Evolutionary conservation across 805 yeast genomes (phyloP).

Genomic region (Dipodascus geniculatus): DNA sequence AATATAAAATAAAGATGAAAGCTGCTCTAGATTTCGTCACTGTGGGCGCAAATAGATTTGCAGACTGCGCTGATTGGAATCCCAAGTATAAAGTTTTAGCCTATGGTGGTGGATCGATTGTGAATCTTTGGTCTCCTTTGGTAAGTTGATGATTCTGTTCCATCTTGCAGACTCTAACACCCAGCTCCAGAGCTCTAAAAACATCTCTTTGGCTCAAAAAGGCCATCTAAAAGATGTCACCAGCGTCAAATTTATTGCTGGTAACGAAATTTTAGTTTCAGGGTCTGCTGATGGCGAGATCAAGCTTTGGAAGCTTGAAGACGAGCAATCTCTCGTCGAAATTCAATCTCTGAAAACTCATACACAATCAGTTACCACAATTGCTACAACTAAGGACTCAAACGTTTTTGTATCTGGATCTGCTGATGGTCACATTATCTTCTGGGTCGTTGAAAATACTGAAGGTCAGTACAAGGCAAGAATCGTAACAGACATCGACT

Average conservation of each 20-base stretch:
- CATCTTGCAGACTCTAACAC: too few species aligned
- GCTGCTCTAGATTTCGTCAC: background rate
- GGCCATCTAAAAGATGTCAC: slow-evolving; percentile 40
- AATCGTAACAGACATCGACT: slow-evolving; percentile 1
- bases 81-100: background rate
- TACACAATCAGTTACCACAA: slow-evolving; percentile 40
- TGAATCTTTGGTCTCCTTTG: background rate
- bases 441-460: slow-evolving; percentile 33
- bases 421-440: slow-evolving; percentile 44
- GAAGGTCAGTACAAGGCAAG: slow-evolving; percentile 16
- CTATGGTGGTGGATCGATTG: background rate
- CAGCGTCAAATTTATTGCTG: slow-evolving; percentile 47
- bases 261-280: slow-evolving; percentile 37
- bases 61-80: background rate
- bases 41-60: background rate
- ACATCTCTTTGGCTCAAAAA: slow-evolving; percentile 6
- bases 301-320: slow-evolving; percentile 40
- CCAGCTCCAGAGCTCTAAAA: background rate
- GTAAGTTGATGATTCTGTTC: too few species aligned
- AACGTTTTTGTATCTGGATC: slow-evolving; percentile 46
- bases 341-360: slow-evolving; percentile 31
- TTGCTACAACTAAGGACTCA: slow-evolving; percentile 32
- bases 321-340: slow-evolving; percentile 8
- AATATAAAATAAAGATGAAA: background rate
- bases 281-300: slow-evolving; percentile 58